Evolutionary conservation across 164 flowering plant species (phyloP).

Genomic region (Protea cynaroides): DNA sequence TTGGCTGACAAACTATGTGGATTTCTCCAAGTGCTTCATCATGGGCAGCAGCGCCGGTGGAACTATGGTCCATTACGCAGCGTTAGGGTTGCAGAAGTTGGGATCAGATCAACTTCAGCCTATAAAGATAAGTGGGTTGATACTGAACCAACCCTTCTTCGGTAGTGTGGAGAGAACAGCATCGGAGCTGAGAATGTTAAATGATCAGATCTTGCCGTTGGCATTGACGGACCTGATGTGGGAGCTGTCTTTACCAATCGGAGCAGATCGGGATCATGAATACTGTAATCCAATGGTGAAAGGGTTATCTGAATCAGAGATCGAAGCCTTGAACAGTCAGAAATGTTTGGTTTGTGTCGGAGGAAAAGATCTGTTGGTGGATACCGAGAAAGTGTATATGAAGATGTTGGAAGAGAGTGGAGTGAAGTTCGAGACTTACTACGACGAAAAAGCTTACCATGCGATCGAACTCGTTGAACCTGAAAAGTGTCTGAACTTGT

Average conservation of each 20-base stretch:
- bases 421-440: slow-evolving; percentile 27
- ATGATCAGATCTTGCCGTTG: slow-evolving; percentile 24
- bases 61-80: slow-evolving; percentile 48
- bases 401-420: slow-evolving; percentile 27
- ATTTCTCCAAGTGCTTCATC: slow-evolving; percentile 42
- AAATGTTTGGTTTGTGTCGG: neutral
- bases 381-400: slow-evolving; percentile 32
- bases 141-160: slow-evolving; percentile 36
- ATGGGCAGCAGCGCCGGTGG: slow-evolving; percentile 70
- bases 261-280: slow-evolving; percentile 26
- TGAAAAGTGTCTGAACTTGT: slow-evolving; percentile 6
- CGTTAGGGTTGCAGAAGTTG: slow-evolving; percentile 25
- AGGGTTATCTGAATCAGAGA: neutral
- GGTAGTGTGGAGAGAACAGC: slow-evolving; percentile 18
- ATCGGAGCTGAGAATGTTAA: slow-evolving; percentile 20
- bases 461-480: slow-evolving; percentile 25
- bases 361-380: slow-evolving; percentile 27
- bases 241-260: slow-evolving; percentile 33
- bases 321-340: neutral
- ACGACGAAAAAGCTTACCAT: slow-evolving; percentile 31
- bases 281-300: slow-evolving; percentile 11
- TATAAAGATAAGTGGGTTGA: slow-evolving; percentile 18
- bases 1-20: slow-evolving; percentile 42
- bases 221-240: slow-evolving; percentile 27
- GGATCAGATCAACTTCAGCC: slow-evolving; percentile 31